Conservation (phyloP, 2,329 filamentous ascomycete species). For the Rhexocercosporidium sp. region DNA sequence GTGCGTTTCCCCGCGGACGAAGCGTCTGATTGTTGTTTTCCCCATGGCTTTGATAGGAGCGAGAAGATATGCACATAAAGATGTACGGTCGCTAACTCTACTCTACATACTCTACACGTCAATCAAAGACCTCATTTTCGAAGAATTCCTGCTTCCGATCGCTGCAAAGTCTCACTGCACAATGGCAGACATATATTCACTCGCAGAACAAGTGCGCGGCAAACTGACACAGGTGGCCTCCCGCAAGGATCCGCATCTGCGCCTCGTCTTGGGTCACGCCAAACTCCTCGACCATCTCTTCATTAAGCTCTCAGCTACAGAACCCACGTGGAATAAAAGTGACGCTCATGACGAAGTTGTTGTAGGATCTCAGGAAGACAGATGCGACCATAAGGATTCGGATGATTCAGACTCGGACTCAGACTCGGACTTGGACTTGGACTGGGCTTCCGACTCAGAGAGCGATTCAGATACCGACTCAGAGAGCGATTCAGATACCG, state of each 20-base stretch:
- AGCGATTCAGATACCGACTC: no score
- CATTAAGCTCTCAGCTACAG: slow-evolving; percentile 11
- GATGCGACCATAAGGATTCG: slow-evolving; percentile 7
- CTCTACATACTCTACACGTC: slow-evolving; percentile 1
- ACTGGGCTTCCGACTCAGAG: no score
- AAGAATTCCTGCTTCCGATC: slow-evolving; percentile 10
- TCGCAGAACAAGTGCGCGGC: slow-evolving; percentile 6
- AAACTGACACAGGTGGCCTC: slow-evolving; percentile 15
- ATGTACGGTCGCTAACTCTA: slow-evolving; percentile 13
- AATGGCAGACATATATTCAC: slow-evolving; percentile 16
- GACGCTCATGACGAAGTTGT: slow-evolving; percentile 15
- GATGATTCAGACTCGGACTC: slow-evolving; percentile 11
- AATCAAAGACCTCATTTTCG: slow-evolving; percentile 12
- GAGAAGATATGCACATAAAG: slow-evolving; percentile 7
- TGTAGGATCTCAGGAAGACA: slow-evolving; percentile 1
- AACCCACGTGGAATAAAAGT: slow-evolving; percentile 4
- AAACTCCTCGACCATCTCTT: slow-evolving; percentile 14
- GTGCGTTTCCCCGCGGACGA: not conserved
- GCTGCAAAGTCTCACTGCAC: not conserved
- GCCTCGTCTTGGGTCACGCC: slow-evolving; percentile 14
- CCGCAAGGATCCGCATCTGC: slow-evolving; percentile 13
- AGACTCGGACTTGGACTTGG: not conserved
- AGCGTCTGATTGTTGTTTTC: not conserved
- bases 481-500: no score
- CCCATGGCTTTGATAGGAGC: slow-evolving; percentile 8